These are phyloP conservation scores for Microbotryum lychnidis-dioicae DNA, from an alignment of 1,284 basidiomycete genomes.

Conservation along the genomic window DNA sequence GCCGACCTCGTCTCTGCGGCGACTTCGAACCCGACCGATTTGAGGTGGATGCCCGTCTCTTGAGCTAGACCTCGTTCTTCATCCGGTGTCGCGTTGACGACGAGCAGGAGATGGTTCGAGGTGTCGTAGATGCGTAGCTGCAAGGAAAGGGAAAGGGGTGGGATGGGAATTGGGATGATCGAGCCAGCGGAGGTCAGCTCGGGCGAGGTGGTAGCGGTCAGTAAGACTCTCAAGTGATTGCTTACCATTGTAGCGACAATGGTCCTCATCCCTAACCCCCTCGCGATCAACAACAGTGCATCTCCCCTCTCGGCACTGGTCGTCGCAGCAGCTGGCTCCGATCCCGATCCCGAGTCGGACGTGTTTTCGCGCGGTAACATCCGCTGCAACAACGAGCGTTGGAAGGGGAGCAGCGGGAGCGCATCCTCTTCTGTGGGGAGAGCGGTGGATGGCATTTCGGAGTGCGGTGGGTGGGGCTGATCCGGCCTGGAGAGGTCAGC, in stretches of 20 bases:
- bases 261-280: constrained; percentile 73
- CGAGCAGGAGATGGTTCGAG: constrained; percentile 69
- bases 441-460: no score
- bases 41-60: constrained; percentile 76
- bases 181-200: background rate
- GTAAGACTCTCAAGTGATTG: background rate
- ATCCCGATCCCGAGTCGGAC: background rate
- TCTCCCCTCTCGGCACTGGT: constrained; percentile 6
- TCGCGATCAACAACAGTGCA: constrained; percentile 73
- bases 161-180: no score
- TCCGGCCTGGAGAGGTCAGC: no score
- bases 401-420: constrained; percentile 29
- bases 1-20: constrained; percentile 45
- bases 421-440: background rate
- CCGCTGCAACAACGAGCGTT: constrained; percentile 26
- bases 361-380: constrained; percentile 12
- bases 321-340: no score
- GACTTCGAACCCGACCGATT: constrained; percentile 77
- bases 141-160: background rate
- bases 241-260: constrained; percentile 63
- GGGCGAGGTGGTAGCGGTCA: background rate
- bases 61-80: constrained; percentile 89
- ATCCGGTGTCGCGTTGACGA: constrained; percentile 72
- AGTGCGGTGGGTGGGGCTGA: no score
- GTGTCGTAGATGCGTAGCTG: constrained; percentile 79